These are phyloP conservation scores for Lactarius vividus DNA, from an alignment of 768 basidiomycete genomes.

Conservation along the genomic window DNA sequence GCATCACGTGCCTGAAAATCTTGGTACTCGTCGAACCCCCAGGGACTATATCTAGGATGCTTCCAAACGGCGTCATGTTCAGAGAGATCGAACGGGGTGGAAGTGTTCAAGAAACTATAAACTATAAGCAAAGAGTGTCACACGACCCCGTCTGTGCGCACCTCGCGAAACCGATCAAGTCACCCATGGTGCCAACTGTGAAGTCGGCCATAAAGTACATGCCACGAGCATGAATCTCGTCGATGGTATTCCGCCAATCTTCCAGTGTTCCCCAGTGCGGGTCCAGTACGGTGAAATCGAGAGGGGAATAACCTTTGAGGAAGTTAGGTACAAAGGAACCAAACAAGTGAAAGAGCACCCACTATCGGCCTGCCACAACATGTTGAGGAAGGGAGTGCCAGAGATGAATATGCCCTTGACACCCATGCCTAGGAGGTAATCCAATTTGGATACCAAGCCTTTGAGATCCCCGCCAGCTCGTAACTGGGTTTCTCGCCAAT, in stretches of 20 bases:
- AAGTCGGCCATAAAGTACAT: slow-evolving; percentile 96
- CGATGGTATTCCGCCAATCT: slow-evolving; percentile 76
- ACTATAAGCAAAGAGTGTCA: slow-evolving; percentile 10
- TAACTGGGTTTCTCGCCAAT: slow-evolving; percentile 85
- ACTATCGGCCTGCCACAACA: slow-evolving; percentile 98
- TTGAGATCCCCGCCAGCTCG: slow-evolving; percentile 87
- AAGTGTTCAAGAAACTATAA: slow-evolving; percentile 68
- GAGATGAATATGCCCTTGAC: slow-evolving; percentile 83
- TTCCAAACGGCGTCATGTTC: slow-evolving; percentile 80
- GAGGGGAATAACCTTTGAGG: slow-evolving; percentile 78
- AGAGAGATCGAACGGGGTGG: slow-evolving; percentile 72
- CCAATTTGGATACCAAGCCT: slow-evolving; percentile 69
- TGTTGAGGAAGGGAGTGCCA: slow-evolving; percentile 90
- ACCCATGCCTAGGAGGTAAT: slow-evolving; percentile 91
- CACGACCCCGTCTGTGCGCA: slow-evolving; percentile 38
- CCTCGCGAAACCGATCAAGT: slow-evolving; percentile 85
- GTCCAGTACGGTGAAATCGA: slow-evolving; percentile 87
- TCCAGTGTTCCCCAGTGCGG: slow-evolving; percentile 87
- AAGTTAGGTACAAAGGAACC: slow-evolving; percentile 15
- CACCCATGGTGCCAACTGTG: slow-evolving; percentile 89
- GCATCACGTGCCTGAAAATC: slow-evolving; percentile 63
- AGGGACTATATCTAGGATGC: slow-evolving; percentile 69
- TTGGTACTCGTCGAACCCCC: slow-evolving; percentile 81
- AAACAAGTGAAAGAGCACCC: slow-evolving; percentile 35
- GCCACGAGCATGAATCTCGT: slow-evolving; percentile 70